phyloP scores from a whole-genome alignment of 192 early-diverging fungal species.

The Coemansia sp. region DNA sequence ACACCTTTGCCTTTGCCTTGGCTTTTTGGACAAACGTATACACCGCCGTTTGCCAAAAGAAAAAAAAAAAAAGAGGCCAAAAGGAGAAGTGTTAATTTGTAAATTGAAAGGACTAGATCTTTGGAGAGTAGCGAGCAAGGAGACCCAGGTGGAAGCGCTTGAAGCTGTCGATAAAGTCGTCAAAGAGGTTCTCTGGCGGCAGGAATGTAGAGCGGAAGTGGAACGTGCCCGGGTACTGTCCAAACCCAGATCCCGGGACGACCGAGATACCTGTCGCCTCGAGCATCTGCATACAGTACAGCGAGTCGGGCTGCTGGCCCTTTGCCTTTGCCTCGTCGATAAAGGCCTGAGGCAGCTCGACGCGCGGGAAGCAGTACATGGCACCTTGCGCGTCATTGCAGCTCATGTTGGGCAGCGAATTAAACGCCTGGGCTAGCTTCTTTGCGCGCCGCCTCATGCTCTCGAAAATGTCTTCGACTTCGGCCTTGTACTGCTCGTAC shows the following conservation, averaged over 20 bases:
- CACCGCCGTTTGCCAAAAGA: not conserved
- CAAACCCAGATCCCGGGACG: conserved; percentile 91
- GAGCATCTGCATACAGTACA: conserved; percentile 91
- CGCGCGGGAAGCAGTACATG: conserved; percentile 94
- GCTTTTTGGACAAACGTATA: not conserved
- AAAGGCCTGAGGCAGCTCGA: conserved; percentile 72
- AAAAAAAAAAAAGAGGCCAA: not conserved
- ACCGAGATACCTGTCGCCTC: conserved; percentile 95
- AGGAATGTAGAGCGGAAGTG: conserved; percentile 98
- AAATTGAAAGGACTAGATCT: conserved; percentile 9
- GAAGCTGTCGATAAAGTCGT: conserved; percentile 77
- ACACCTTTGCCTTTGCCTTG: not conserved
- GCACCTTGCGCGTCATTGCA: conserved; percentile 91
- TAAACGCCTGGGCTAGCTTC: conserved; percentile 75
- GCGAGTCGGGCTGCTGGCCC: conserved; percentile 77
- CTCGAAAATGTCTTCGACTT: conserved; percentile 72
- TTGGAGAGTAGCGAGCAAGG: conserved; percentile 60
- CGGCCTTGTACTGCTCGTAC: conserved; percentile 69
- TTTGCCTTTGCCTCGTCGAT: conserved; percentile 70
- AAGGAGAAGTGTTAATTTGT: not conserved
- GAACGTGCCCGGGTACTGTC: conserved; percentile 82
- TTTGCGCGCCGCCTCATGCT: conserved; percentile 78
- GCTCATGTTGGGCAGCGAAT: conserved; percentile 74
- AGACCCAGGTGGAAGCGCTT: conserved; percentile 79
- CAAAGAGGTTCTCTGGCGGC: conserved; percentile 91